Evolutionary conservation across 805 yeast species (phyloP).

Genomic region (Clavispora asparagi): DNA sequence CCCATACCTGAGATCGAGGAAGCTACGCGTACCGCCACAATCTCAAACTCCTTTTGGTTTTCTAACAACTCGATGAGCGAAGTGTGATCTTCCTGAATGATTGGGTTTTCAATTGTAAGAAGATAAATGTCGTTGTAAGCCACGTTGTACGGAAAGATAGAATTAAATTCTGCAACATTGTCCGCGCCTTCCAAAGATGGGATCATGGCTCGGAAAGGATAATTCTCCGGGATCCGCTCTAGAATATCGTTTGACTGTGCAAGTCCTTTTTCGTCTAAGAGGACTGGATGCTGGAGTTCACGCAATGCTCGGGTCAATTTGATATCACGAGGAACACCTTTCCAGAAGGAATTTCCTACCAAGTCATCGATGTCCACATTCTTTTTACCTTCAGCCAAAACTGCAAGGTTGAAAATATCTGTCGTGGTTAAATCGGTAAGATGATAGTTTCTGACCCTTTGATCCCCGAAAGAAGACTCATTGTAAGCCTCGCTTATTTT

Average conservation of each 20-base stretch:
- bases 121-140: slow-evolving; percentile 20
- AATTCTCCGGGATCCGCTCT: not conserved
- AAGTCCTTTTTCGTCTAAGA: slow-evolving; percentile 10
- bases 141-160: slow-evolving; percentile 27
- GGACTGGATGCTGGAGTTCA: slow-evolving; percentile 2
- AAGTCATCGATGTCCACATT: not conserved
- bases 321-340: not conserved
- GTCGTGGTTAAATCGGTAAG: slow-evolving; percentile 23
- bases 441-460: slow-evolving; percentile 24
- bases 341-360: not conserved
- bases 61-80: slow-evolving; percentile 19
- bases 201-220: not conserved
- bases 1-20: not conserved
- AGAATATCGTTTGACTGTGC: slow-evolving; percentile 2
- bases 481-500: slow-evolving; percentile 6
- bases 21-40: slow-evolving; percentile 24
- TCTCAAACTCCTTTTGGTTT: slow-evolving; percentile 18
- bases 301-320: not conserved
- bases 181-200: slow-evolving; percentile 1
- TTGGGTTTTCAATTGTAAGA: slow-evolving; percentile 27
- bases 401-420: slow-evolving; percentile 27
- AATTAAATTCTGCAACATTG: not conserved
- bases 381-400: slow-evolving; percentile 5
- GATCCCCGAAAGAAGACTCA: slow-evolving; percentile 2
- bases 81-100: slow-evolving; percentile 20